These are phyloP conservation scores for Neurospora sp. DNA, from an alignment of 495 filamentous ascomycete species.

Conservation along the genomic window DNA sequence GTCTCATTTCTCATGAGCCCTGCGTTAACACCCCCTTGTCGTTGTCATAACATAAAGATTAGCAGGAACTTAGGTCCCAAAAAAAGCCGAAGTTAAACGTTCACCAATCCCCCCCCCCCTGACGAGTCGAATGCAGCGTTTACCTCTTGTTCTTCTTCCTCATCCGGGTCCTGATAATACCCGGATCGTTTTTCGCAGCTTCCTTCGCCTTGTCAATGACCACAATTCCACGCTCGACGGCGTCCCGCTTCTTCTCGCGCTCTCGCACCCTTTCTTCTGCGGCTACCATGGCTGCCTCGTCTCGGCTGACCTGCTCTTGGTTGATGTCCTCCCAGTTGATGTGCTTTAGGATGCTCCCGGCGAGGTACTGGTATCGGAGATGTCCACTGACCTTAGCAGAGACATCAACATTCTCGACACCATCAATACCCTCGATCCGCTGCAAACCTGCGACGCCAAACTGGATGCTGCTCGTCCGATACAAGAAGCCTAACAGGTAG, in stretches of 20 bases:
- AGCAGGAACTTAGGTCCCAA: neutral
- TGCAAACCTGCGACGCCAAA: slow-evolving; percentile 51
- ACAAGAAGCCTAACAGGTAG: slow-evolving; percentile 51
- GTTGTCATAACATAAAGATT: neutral
- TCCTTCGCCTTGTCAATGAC: slow-evolving; percentile 6
- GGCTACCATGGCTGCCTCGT: slow-evolving; percentile 23
- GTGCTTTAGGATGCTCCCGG: slow-evolving; percentile 43
- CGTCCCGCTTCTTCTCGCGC: slow-evolving; percentile 17
- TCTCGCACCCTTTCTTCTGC: slow-evolving; percentile 16
- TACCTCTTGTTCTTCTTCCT: slow-evolving; percentile 14
- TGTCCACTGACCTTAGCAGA: slow-evolving; percentile 45
- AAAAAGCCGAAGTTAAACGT: neutral
- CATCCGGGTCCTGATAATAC: slow-evolving; percentile 17
- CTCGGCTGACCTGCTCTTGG: slow-evolving; percentile 29
- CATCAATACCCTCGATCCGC: slow-evolving; percentile 39
- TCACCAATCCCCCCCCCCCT: neutral
- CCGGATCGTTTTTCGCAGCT: slow-evolving; percentile 13
- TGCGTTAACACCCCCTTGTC: neutral
- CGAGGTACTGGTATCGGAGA: slow-evolving; percentile 42
- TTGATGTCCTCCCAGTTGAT: slow-evolving; percentile 49
- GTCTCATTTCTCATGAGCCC: neutral
- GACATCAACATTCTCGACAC: slow-evolving; percentile 49
- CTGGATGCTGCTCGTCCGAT: slow-evolving; percentile 42
- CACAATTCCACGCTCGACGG: slow-evolving; percentile 3
- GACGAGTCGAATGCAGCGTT: neutral